Conservation (phyloP, 345 rosid genomes). For the Ceriops zippeliana region DNA sequence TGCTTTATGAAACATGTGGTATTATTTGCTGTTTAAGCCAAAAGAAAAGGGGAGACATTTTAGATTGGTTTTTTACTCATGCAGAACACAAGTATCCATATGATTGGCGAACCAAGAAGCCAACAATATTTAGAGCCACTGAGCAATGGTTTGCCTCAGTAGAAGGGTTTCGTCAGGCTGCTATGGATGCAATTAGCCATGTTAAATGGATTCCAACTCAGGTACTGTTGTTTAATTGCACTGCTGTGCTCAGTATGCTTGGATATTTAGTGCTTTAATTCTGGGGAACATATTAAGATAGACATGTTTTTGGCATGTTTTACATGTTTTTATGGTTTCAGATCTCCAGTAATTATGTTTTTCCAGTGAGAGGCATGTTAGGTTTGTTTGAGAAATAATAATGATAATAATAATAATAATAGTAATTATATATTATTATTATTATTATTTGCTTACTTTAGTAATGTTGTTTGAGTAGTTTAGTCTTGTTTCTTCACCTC, state of each 20-base stretch:
- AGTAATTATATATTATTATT: too few species aligned
- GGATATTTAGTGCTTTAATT: not conserved
- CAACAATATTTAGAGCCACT: slow-evolving; percentile 94
- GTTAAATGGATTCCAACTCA: slow-evolving; percentile 93
- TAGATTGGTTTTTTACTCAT: slow-evolving; percentile 20
- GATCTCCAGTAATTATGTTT: too few species aligned
- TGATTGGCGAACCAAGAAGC: slow-evolving; percentile 96
- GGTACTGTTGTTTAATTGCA: slow-evolving; percentile 42
- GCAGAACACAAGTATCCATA: slow-evolving; percentile 93
- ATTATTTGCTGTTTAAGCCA: too few species aligned
- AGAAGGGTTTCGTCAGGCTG: slow-evolving; percentile 75
- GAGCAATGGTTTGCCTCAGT: slow-evolving; percentile 99
- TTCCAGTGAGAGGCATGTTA: too few species aligned
- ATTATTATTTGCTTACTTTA: too few species aligned
- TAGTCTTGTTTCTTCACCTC: not conserved
- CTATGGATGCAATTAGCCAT: slow-evolving; percentile 74
- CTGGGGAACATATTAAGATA: not conserved
- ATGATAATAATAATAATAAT: too few species aligned
- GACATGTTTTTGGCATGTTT: too few species aligned
- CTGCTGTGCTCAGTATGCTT: not conserved
- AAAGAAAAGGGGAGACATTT: not conserved
- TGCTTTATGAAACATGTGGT: not conserved
- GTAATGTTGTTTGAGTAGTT: too few species aligned
- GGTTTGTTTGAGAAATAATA: too few species aligned
- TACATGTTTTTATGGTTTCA: too few species aligned